A percentile compares a stretch with the other conserved stretches of the same genome.
Conservation (phyloP, 352 stramenopile species). For the Thalassiosira exigua region DNA sequence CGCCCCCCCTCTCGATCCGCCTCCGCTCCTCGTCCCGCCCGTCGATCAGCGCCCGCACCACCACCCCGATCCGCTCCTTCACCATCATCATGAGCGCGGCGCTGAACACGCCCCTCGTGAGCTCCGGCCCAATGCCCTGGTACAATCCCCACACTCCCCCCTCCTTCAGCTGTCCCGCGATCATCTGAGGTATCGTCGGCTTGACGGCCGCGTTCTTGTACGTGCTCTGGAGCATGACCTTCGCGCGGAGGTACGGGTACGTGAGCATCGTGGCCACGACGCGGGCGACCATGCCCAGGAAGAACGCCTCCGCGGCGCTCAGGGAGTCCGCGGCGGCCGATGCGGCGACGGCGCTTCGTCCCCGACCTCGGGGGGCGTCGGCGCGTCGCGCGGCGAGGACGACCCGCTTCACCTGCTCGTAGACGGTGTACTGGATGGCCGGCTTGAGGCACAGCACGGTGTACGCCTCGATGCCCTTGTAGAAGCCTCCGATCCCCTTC, state of each 20-base stretch:
- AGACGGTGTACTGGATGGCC: conserved; percentile 96
- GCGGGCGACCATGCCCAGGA: conserved; percentile 92
- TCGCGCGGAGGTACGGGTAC: conserved; percentile 96
- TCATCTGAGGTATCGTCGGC: conserved; percentile 71
- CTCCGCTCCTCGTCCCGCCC: too few relatives aligned
- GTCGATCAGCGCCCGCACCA: conserved; percentile 56
- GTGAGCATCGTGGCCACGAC: conserved; percentile 94
- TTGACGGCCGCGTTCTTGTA: conserved; percentile 55
- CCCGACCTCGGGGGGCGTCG: conserved; percentile 65
- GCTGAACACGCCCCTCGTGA: conserved; percentile 95
- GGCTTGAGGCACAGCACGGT: conserved; percentile 96
- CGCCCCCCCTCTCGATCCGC: too few relatives aligned
- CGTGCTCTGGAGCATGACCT: conserved; percentile 93
- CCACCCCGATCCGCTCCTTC: conserved; percentile 92
- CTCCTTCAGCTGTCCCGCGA: conserved; percentile 88
- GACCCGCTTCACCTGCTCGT: conserved; percentile 88
- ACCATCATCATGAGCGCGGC: conserved; percentile 97
- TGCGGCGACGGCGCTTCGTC: conserved; percentile 79
- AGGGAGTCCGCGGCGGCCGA: conserved; percentile 67
- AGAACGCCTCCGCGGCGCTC: conserved; percentile 88
- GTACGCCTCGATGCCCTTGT: conserved; percentile 88
- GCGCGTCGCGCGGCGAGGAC: conserved; percentile 73
- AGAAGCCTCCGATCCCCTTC: conserved; percentile 77
- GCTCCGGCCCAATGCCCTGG: conserved; percentile 92
- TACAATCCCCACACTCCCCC: conserved; percentile 91